Percentiles rank a stretch among this genome's conserved stretches.
These are phyloP conservation scores for Solanum arcanum DNA, from an alignment of 257 asterid species.

Conservation along the genomic window DNA sequence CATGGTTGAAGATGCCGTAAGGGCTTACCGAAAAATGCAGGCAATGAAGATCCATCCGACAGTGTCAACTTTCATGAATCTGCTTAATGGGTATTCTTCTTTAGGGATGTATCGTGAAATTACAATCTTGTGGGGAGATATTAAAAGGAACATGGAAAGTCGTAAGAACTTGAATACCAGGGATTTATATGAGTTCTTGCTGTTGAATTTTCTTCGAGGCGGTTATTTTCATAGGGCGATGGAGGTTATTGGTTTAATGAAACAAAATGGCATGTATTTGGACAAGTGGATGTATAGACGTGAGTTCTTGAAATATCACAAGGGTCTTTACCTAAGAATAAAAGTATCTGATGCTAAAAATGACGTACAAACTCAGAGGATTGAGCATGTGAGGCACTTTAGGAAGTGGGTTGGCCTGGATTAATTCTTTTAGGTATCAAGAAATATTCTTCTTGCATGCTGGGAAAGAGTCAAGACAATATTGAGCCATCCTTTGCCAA, in stretches of 20 bases:
- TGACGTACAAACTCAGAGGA: slow-evolving; percentile 55
- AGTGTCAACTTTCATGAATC: slow-evolving; percentile 43
- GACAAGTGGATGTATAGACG: slow-evolving; percentile 61
- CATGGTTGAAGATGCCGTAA: slow-evolving; percentile 73
- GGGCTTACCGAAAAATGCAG: slow-evolving; percentile 61
- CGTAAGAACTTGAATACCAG: slow-evolving; percentile 25
- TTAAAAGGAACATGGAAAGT: slow-evolving; percentile 46
- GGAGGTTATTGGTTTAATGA: slow-evolving; percentile 67
- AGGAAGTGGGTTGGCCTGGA: slow-evolving; percentile 51
- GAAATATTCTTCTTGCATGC: background rate
- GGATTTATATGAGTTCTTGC: slow-evolving; percentile 54
- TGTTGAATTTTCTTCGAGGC: slow-evolving; percentile 61
- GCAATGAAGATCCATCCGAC: slow-evolving; percentile 54
- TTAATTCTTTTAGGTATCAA: slow-evolving; percentile 1
- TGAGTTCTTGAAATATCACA: slow-evolving; percentile 63
- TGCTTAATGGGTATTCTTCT: slow-evolving; percentile 49
- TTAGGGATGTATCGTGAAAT: slow-evolving; percentile 69
- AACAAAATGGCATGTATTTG: slow-evolving; percentile 44
- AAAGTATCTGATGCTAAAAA: slow-evolving; percentile 42
- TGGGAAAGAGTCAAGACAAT: background rate
- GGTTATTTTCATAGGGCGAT: slow-evolving; percentile 85
- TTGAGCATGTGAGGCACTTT: slow-evolving; percentile 64
- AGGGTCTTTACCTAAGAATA: slow-evolving; percentile 57
- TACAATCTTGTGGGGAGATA: slow-evolving; percentile 76
- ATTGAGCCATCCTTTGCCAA: background rate